Conservation (phyloP, 139 green algal species). For the Mesotaenium endlicherianum region DNA sequence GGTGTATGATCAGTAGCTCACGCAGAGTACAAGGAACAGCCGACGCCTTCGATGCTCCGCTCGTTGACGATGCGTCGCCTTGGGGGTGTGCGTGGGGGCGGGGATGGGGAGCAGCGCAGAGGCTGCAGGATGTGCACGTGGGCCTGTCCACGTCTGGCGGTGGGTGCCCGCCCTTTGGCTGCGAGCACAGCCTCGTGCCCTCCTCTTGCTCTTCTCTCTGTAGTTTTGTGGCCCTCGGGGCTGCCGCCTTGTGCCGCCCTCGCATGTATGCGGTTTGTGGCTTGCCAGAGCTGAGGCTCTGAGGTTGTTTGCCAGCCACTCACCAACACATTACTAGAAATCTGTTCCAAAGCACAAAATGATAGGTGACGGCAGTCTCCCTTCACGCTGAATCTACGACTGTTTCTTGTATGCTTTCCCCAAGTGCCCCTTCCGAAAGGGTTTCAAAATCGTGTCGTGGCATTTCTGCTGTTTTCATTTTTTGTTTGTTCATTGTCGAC, state of each 20-base stretch:
- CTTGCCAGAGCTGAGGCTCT: not conserved
- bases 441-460: too few relatives aligned
- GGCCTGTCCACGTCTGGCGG: conserved; percentile 52
- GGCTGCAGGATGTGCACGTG: conserved; percentile 73
- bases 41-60: not conserved
- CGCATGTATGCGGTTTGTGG: not conserved
- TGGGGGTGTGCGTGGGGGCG: not conserved
- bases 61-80: not conserved
- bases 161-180: not conserved
- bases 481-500: too few relatives aligned
- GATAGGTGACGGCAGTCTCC: too few relatives aligned
- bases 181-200: not conserved
- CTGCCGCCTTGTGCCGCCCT: not conserved
- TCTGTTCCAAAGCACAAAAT: too few relatives aligned
- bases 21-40: not conserved
- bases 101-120: not conserved
- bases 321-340: too few relatives aligned
- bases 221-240: not conserved
- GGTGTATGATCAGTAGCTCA: not conserved
- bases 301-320: not conserved
- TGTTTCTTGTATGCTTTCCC: too few relatives aligned
- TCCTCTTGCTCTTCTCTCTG: not conserved
- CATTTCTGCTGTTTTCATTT: too few relatives aligned
- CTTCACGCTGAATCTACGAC: too few relatives aligned
- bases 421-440: too few relatives aligned